Conservation (phyloP, 2,329 filamentous ascomycete species). For the Penicillium freii region DNA sequence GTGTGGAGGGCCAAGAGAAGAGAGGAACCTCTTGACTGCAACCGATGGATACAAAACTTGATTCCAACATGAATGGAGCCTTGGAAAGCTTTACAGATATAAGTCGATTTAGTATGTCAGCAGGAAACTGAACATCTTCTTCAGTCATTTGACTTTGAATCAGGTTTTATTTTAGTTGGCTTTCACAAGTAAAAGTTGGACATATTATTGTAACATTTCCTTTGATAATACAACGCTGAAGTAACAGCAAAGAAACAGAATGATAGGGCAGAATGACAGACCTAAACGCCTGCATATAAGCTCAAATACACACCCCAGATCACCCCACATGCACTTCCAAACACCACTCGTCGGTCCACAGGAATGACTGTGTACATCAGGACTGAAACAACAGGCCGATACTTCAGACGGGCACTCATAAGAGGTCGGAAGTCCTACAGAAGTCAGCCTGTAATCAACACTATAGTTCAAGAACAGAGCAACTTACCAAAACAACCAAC, state of each 20-base stretch:
- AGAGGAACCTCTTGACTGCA: too few relatives aligned
- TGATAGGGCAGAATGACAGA: neutral
- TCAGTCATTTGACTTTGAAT: neutral
- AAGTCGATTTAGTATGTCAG: neutral
- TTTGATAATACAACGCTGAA: neutral
- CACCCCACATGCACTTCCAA: constrained; percentile 70
- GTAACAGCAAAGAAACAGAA: neutral
- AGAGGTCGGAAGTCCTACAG: constrained; percentile 61
- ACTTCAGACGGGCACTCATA: constrained; percentile 65
- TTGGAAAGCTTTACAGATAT: neutral
- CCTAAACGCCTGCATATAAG: constrained; percentile 51
- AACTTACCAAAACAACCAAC: constrained; percentile 35
- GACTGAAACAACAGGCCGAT: constrained; percentile 70
- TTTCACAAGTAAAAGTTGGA: neutral
- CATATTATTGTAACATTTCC: neutral
- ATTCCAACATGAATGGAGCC: neutral
- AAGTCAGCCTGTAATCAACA: neutral
- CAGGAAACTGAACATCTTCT: neutral
- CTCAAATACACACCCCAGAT: constrained; percentile 75
- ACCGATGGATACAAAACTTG: too few relatives aligned
- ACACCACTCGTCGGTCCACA: constrained; percentile 67
- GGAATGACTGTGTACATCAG: constrained; percentile 70
- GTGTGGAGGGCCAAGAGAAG: too few relatives aligned
- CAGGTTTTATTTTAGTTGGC: neutral
- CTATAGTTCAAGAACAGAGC: neutral